Evolutionary conservation across 139 green algal species (phyloP).

Genomic region (Mesostigma viride): DNA sequence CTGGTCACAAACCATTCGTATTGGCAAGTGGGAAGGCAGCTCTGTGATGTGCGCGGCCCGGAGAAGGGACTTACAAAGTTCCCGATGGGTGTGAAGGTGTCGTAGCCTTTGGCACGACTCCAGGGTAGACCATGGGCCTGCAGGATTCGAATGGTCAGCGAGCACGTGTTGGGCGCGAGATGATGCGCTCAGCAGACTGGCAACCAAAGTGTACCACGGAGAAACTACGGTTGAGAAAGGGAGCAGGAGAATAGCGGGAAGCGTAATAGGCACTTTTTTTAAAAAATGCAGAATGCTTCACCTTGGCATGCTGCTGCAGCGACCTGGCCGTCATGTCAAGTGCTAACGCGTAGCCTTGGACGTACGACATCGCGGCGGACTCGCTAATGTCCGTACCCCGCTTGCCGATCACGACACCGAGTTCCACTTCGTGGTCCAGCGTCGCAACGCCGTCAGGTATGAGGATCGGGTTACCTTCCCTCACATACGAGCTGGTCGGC

Average conservation of each 20-base stretch:
- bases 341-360: neutral
- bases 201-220: neutral
- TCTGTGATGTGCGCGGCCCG: too few relatives aligned
- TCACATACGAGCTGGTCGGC: conserved; percentile 3
- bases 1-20: too few relatives aligned
- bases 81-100: conserved; percentile 13
- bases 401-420: conserved; percentile 9
- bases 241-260: neutral
- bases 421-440: conserved; percentile 12
- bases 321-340: conserved; percentile 10
- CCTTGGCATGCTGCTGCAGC: neutral
- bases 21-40: too few relatives aligned
- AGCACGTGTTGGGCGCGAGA: too few relatives aligned
- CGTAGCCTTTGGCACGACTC: conserved; percentile 10
- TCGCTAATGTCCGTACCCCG: neutral
- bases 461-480: neutral
- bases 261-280: neutral
- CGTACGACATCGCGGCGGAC: neutral
- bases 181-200: neutral
- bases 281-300: too few relatives aligned
- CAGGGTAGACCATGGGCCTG: conserved; percentile 15
- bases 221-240: neutral
- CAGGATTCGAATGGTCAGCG: too few relatives aligned
- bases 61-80: too few relatives aligned
- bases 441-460: neutral